These are phyloP conservation scores for Rhizopogon rudus DNA, from an alignment of 768 basidiomycete genomes.

Conservation along the genomic window DNA sequence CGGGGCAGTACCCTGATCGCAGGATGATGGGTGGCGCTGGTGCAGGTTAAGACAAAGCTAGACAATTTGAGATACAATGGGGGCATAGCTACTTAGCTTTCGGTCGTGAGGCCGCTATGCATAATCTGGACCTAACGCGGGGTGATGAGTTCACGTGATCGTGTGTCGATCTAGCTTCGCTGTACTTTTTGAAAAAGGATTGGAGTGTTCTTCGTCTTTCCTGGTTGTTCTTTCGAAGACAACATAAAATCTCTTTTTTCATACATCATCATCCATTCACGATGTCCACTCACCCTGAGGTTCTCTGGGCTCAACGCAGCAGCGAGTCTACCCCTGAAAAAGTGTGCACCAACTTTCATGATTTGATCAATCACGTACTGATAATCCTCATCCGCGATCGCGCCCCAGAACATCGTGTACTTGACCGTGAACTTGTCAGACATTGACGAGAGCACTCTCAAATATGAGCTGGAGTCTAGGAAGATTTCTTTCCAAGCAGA, in stretches of 20 bases:
- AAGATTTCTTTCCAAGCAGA: constrained; percentile 60
- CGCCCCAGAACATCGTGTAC: constrained; percentile 78
- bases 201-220: constrained; percentile 27
- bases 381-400: neutral
- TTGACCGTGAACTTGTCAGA: constrained; percentile 82
- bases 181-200: neutral
- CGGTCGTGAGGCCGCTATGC: no score
- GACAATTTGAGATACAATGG: no score
- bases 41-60: no score
- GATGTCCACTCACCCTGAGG: constrained; percentile 70
- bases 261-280: constrained; percentile 10
- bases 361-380: neutral
- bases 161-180: neutral
- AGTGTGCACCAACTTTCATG: constrained; percentile 35
- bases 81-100: no score
- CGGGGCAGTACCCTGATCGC: no score
- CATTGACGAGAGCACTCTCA: constrained; percentile 52
- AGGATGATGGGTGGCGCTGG: no score
- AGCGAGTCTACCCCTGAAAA: constrained; percentile 58
- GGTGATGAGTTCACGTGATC: neutral
- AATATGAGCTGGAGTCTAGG: constrained; percentile 54
- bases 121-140: no score
- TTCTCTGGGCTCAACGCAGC: constrained; percentile 95
- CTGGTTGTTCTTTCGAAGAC: constrained; percentile 19
- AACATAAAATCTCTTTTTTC: constrained; percentile 6